These are phyloP conservation scores for Hyparrhenia diplandra DNA, from an alignment of 176 grass and related monocot genomes.

Conservation along the genomic window DNA sequence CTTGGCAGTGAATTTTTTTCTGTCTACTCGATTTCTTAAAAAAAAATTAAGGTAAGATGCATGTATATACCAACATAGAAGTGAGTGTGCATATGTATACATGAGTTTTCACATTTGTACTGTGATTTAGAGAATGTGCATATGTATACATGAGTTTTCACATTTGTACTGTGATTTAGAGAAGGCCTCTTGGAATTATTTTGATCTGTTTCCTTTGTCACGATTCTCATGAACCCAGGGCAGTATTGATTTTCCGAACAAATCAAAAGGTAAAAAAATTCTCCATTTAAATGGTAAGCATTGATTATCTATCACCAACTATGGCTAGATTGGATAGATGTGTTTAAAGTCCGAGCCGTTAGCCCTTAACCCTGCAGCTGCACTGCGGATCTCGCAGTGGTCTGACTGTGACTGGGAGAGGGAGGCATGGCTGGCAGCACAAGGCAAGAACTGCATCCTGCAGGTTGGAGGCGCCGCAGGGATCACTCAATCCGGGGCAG, in stretches of 20 bases:
- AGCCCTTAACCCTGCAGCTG: neutral
- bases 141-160: too few relatives aligned
- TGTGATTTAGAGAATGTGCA: too few relatives aligned
- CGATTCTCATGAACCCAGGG: neutral
- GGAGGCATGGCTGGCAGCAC: neutral
- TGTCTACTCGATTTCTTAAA: too few relatives aligned
- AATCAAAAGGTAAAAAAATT: neutral
- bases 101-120: too few relatives aligned
- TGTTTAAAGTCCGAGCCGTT: neutral
- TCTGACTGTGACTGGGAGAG: neutral
- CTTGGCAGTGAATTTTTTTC: too few relatives aligned
- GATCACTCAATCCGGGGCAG: neutral
- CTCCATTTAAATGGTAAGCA: too few relatives aligned
- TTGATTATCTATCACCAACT: neutral
- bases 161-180: too few relatives aligned
- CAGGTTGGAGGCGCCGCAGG: conserved; percentile 6
- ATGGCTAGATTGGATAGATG: neutral
- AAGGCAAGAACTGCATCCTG: conserved; percentile 28
- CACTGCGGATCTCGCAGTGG: conserved; percentile 4
- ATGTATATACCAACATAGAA: too few relatives aligned
- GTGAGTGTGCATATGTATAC: too few relatives aligned
- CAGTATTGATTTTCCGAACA: neutral
- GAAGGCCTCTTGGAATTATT: too few relatives aligned
- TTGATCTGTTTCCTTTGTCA: too few relatives aligned
- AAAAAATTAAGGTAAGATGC: too few relatives aligned